A percentile compares a stretch with the other conserved stretches of the same genome.
Evolutionary conservation across 306 rosid genomes (phyloP).

Genomic region (Rosa multiflora): DNA sequence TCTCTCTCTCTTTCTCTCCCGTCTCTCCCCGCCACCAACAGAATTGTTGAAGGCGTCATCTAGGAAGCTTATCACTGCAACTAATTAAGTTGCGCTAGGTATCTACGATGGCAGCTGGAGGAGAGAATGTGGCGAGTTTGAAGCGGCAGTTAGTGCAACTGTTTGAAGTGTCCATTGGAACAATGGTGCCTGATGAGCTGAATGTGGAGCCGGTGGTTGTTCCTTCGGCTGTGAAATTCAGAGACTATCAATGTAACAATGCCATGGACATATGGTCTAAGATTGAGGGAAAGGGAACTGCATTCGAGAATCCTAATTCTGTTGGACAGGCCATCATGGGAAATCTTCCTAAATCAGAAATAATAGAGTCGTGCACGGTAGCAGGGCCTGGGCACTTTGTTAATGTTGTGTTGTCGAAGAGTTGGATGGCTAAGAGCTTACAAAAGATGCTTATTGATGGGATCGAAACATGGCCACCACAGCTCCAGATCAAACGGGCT

Average conservation of each 20-base stretch:
- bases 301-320: slow-evolving; percentile 73
- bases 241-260: slow-evolving; percentile 93
- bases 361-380: slow-evolving; percentile 42
- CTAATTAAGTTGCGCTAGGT: slow-evolving; percentile 36
- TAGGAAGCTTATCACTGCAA: slow-evolving; percentile 44
- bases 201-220: slow-evolving; percentile 65
- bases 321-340: slow-evolving; percentile 86
- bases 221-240: slow-evolving; percentile 57
- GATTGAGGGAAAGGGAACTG: slow-evolving; percentile 63
- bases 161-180: slow-evolving; percentile 60
- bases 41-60: slow-evolving; percentile 73
- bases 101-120: slow-evolving; percentile 61
- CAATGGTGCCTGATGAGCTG: slow-evolving; percentile 49
- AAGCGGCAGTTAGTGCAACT: slow-evolving; percentile 61
- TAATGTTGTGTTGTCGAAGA: slow-evolving; percentile 51
- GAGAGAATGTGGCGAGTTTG: slow-evolving; percentile 52
- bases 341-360: slow-evolving; percentile 76
- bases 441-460: slow-evolving; percentile 75
- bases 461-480: slow-evolving; percentile 84
- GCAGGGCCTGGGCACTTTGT: slow-evolving; percentile 54
- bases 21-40: slow-evolving; percentile 39
- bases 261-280: slow-evolving; percentile 88
- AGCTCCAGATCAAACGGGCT: slow-evolving; percentile 58
- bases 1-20: slow-evolving; percentile 44
- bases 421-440: slow-evolving; percentile 79